phyloP scores from a whole-genome alignment of 1,284 basidiomycete genomes.

The Boletus smithii region DNA sequence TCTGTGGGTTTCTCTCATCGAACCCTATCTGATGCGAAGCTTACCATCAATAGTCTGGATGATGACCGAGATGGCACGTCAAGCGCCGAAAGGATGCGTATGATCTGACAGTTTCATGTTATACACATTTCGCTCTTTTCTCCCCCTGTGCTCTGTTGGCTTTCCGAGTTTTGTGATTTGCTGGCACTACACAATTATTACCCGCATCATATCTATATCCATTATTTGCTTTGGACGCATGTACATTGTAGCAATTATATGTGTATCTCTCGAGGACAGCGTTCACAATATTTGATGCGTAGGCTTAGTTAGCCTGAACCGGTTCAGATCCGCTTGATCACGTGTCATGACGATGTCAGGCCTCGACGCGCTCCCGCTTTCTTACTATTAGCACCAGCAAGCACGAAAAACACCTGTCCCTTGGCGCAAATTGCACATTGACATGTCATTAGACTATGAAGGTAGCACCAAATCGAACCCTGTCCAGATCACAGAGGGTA shows the following conservation, averaged over 20 bases:
- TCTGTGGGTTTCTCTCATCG: constrained; percentile 48
- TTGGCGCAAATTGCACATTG: neutral
- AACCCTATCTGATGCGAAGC: constrained; percentile 6
- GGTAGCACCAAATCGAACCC: constrained; percentile 28
- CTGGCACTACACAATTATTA: neutral
- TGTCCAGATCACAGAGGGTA: constrained; percentile 36
- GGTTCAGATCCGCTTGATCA: constrained; percentile 13
- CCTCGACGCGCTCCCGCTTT: too few species aligned
- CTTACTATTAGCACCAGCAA: too few species aligned
- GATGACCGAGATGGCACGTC: constrained; percentile 67
- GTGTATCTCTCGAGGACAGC: too few species aligned
- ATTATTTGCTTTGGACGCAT: constrained; percentile 1
- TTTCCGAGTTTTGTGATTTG: constrained; percentile 1
- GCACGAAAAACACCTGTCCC: too few species aligned
- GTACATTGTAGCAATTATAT: neutral
- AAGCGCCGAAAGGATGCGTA: constrained; percentile 52
- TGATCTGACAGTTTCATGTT: constrained; percentile 27
- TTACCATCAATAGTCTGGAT: constrained; percentile 51
- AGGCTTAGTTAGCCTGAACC: neutral
- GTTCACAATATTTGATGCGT: too few species aligned
- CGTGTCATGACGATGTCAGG: constrained; percentile 17
- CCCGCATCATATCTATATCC: constrained; percentile 5
- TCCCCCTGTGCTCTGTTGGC: neutral
- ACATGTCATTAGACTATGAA: constrained; percentile 27
- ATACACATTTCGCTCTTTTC: constrained; percentile 28